Evolutionary conservation across 257 asterid species (phyloP), one percentile per base, ranked within the genome.

Genomic region (Linderniella brevidens): DNA sequence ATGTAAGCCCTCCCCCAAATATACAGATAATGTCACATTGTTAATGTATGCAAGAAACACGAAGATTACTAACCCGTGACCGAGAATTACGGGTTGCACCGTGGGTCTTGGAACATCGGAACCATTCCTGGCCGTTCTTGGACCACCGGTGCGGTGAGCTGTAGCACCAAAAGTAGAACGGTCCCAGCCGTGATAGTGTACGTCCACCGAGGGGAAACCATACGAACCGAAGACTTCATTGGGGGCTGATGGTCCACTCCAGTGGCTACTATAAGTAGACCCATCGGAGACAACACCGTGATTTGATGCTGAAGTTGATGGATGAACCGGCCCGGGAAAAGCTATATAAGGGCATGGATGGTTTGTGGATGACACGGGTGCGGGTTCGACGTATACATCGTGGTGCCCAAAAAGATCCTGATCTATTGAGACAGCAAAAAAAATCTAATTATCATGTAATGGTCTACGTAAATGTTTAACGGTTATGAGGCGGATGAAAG

Each of bases 281-380:
- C 81, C 82, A 58, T 79, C 94, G 1, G 83, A 70, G 55, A 78
- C 68, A 45, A 52, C 71, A 46, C 75, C 80, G 47, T 64, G 32
- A 8, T 14, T 69, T 17, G 92, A 75, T 56, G 75, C 69, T 53
- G 93, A 76, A 44, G 96, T 72, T 42, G 94, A 69, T 48, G 86
- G 86, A 50, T 67, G 94, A 44, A 79, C 19, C 32, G 92, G 93
- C 56, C 94, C 96, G 55, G 82, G 53, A 67, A 78, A 86, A 39
- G 96, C 80, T 61, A 86, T 50, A 51, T 81, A 86, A 8, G 96
- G 96, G 58, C 93, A 78, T 42, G 78, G 88, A 76, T 74, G 85
- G 61, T 69, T 49, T 20, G 92, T 59, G 50, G 96, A 74, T 54
- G 94, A 70, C 45, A 77, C 71, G 35, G 84, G 69, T 8, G 86